Base-by-base conservation (phyloP, 768 basidiomycete species). In the Termitomyces sp. region DNA sequence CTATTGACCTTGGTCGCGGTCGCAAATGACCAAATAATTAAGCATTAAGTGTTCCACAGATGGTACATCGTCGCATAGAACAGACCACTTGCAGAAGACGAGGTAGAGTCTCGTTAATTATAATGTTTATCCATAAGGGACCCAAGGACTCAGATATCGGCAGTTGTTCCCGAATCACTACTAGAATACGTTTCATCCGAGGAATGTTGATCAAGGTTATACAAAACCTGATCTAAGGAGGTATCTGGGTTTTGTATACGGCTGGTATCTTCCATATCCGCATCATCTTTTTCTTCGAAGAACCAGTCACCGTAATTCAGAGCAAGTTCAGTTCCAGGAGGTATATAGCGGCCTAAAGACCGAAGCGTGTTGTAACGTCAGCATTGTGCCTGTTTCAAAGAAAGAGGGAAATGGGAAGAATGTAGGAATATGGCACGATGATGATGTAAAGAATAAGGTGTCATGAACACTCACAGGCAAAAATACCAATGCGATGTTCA, bases 401-500 rank as follows among this genome's bases (percentile, higher is more conserved):
- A 31, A 49, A 27, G 37, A 24, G 24, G 4, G 16, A 39, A 12
- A 24, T 39, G 24, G 20, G 24, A 52, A 52, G 4, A 27, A 39
- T 11, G 34, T 22, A 15, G 8, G 4, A 9, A 22, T 4, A 27
- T 2, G 16, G 13, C 5, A 39, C 36, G 30, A 31, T 22, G 13
- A 57, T 57, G 8, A 18, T 33, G 20, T 18, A 46, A 3, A 37
- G 44, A 22, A 24, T 33, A 37, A 34, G 30, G 42, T 30, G 16
- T 13, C 6, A 4, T 27, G 27, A 4, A 27, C 27, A 69, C 81
- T 71, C 58, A 86, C 86, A 58, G 2, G 86, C 81, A 57, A 74
- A 85, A 4, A 91, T 73, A 3, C 82, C 86, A 55, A 90, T 86
- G 16, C 87, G 78, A 53, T 87, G 83, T 57, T 88, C 84, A 2